Conservation (phyloP, 2,329 filamentous ascomycete species). For the Ceratocystis destructans region DNA sequence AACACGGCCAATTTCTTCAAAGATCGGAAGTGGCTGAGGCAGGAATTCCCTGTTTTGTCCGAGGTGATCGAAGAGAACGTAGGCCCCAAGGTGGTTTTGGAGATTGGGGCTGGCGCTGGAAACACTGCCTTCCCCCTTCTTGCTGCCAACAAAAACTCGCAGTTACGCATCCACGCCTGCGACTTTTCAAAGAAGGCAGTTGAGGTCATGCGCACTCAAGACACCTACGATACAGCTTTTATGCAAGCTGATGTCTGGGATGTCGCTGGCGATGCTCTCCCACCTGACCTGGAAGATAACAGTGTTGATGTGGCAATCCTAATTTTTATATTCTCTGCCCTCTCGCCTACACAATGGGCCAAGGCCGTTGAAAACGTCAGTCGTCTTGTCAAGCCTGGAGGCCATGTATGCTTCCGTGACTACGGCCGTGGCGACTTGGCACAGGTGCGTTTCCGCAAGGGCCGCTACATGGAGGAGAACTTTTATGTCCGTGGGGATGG, state of each 20-base stretch:
- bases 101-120: slow-evolving; percentile 88
- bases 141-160: slow-evolving; percentile 66
- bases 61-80: slow-evolving; percentile 58
- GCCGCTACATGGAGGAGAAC: slow-evolving; percentile 85
- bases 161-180: slow-evolving; percentile 77
- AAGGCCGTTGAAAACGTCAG: slow-evolving; percentile 70
- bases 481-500: slow-evolving; percentile 95
- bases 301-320: slow-evolving; percentile 84
- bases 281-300: slow-evolving; percentile 61
- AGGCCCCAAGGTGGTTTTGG: slow-evolving; percentile 59
- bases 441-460: slow-evolving; percentile 94
- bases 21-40: slow-evolving; percentile 89
- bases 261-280: slow-evolving; percentile 56
- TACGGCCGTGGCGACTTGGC: slow-evolving; percentile 92
- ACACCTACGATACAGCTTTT: slow-evolving; percentile 49
- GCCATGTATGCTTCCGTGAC: slow-evolving; percentile 88
- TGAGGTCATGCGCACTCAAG: slow-evolving; percentile 73
- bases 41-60: slow-evolving; percentile 84
- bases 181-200: slow-evolving; percentile 95
- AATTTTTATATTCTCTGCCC: slow-evolving; percentile 93
- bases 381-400: slow-evolving; percentile 75
- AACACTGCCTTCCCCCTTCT: slow-evolving; percentile 93
- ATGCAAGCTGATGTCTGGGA: slow-evolving; percentile 96
- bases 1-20: slow-evolving; percentile 98
- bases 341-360: slow-evolving; percentile 73